A percentile compares a stretch with the other conserved stretches of the same genome.
Conservation (phyloP, 257 asterid genomes). For the Knoxia roxburghii region DNA sequence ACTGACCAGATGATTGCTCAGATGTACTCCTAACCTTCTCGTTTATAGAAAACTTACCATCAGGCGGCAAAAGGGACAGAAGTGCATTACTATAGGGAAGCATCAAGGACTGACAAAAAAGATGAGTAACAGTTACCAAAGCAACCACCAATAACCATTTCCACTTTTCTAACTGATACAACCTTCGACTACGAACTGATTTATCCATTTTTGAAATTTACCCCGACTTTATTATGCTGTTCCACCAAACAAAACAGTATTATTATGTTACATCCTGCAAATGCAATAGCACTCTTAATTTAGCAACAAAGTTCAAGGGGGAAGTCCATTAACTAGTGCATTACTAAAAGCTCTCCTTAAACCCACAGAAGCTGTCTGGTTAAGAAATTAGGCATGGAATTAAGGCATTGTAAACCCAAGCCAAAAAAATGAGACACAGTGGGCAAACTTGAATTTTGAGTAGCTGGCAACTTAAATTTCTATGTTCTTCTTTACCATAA, state of each 20-base stretch:
- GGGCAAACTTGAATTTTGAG: background rate
- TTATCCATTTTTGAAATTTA: slow-evolving; percentile 33
- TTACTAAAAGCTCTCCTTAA: background rate
- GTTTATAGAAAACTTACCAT: slow-evolving; percentile 12
- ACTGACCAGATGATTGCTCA: slow-evolving; percentile 19
- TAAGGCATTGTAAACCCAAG: background rate
- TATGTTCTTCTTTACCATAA: background rate
- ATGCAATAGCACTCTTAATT: background rate
- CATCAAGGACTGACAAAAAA: slow-evolving; percentile 70
- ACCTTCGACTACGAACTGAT: slow-evolving; percentile 28
- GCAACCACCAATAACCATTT: slow-evolving; percentile 70
- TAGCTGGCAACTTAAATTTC: background rate
- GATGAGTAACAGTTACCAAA: slow-evolving; percentile 64
- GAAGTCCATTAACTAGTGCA: background rate
- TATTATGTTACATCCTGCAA: slow-evolving; percentile 17
- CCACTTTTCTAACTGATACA: slow-evolving; percentile 52
- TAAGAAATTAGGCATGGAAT: background rate
- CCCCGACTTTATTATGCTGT: background rate
- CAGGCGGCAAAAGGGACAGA: slow-evolving; percentile 47
- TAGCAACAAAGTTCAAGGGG: background rate
- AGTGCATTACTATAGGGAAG: slow-evolving; percentile 73
- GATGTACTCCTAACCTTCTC: slow-evolving; percentile 19
- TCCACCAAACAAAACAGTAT: slow-evolving; percentile 9
- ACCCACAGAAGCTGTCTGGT: background rate
- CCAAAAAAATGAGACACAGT: background rate